These are phyloP conservation scores for Schizosaccharomyces japonicus DNA, from an alignment of 805 yeast genomes.

Conservation along the genomic window DNA sequence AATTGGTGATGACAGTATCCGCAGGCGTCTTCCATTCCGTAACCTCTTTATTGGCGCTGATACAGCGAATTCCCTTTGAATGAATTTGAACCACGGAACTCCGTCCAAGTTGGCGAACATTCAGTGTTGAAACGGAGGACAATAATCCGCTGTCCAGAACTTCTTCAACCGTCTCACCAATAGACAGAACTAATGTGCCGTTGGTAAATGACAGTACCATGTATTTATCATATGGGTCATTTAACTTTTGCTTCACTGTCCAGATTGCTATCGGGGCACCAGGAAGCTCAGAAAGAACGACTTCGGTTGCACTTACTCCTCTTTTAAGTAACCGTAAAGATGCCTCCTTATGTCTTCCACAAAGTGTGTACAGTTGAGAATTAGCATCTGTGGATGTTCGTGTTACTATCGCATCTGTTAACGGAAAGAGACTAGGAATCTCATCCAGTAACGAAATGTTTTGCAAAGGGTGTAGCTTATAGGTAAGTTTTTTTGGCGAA, in stretches of 20 bases:
- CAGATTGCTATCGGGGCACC: slow-evolving; percentile 35
- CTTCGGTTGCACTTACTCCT: slow-evolving; percentile 35
- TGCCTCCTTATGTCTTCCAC: slow-evolving; percentile 23
- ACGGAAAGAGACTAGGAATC: slow-evolving; percentile 28
- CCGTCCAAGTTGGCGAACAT: slow-evolving; percentile 42
- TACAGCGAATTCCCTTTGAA: slow-evolving; percentile 41
- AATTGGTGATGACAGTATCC: slow-evolving; percentile 37
- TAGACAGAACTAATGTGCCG: slow-evolving; percentile 46
- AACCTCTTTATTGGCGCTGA: slow-evolving; percentile 18
- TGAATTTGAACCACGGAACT: slow-evolving; percentile 50
- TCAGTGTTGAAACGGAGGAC: slow-evolving; percentile 34
- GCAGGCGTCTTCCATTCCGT: slow-evolving; percentile 67
- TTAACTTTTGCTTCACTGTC: slow-evolving; percentile 28
- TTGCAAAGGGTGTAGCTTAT: slow-evolving; percentile 16
- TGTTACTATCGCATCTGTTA: slow-evolving; percentile 21
- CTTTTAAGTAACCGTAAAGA: slow-evolving; percentile 26
- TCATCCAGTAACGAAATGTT: slow-evolving; percentile 38
- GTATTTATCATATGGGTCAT: slow-evolving; percentile 32
- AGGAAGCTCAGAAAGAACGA: slow-evolving; percentile 61
- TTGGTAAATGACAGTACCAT: slow-evolving; percentile 41
- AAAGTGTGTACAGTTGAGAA: slow-evolving; percentile 22
- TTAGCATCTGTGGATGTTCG: slow-evolving; percentile 14
- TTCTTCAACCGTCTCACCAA: slow-evolving; percentile 63
- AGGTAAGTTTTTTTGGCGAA: slow-evolving; percentile 2
- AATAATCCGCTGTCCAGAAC: slow-evolving; percentile 42